Percentiles rank a stretch among this genome's conserved stretches.
These are phyloP conservation scores for Colletotrichum navitas DNA, from an alignment of 2,329 filamentous ascomycete species.

Conservation along the genomic window DNA sequence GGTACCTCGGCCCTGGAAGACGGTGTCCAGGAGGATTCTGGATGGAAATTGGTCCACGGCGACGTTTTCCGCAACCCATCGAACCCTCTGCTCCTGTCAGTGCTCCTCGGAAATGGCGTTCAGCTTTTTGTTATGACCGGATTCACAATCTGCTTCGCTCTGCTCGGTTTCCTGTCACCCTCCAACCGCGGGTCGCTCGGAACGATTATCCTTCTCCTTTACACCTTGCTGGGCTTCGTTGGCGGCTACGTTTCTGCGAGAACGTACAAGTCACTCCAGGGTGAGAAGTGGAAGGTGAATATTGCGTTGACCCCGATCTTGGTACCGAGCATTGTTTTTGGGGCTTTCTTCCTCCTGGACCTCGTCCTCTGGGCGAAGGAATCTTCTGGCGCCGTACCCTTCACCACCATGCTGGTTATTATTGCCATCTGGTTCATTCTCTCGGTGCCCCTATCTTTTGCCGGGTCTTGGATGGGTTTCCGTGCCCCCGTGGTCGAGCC, in stretches of 20 bases:
- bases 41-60: conserved; percentile 98
- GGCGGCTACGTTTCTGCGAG: conserved; percentile 91
- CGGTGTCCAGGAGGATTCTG: conserved; percentile 95
- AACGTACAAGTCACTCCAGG: conserved; percentile 94
- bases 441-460: conserved; percentile 89
- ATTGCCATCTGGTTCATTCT: conserved; percentile 97
- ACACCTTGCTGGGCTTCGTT: conserved; percentile 91
- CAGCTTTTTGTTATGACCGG: conserved; percentile 99
- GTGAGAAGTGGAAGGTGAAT: conserved; percentile 94
- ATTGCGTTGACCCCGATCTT: conserved; percentile 89
- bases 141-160: conserved; percentile 91
- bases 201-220: conserved; percentile 92
- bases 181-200: conserved; percentile 95
- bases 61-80: conserved; percentile 94
- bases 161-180: conserved; percentile 94
- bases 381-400: conserved; percentile 93
- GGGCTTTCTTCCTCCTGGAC: conserved; percentile 91
- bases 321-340: conserved; percentile 88
- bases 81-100: conserved; percentile 84
- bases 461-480: conserved; percentile 94
- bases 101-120: conserved; percentile 92
- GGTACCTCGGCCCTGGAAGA: conserved; percentile 86
- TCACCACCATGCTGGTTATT: conserved; percentile 96
- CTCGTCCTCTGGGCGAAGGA: conserved; percentile 95
- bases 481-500: conserved; percentile 77